Evolutionary conservation across 2,329 filamentous ascomycete genomes (phyloP).

Genomic region (Ophiostoma australiae): DNA sequence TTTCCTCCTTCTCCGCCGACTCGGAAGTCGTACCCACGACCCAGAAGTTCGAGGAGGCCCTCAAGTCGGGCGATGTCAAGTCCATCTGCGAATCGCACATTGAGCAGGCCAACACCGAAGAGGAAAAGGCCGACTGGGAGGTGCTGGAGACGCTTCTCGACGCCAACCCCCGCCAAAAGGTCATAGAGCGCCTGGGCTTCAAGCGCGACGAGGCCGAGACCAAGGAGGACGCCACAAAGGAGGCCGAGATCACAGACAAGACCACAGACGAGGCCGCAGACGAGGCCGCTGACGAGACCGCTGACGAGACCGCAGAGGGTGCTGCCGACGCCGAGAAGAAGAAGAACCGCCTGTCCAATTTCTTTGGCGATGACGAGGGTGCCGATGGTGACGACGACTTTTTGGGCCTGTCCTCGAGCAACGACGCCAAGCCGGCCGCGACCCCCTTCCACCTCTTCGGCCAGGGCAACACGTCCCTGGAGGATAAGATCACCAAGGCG

Average conservation of each 20-base stretch:
- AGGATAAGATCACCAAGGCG: slow-evolving; percentile 80
- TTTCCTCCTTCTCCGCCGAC: slow-evolving; percentile 86
- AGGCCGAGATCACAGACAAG: slow-evolving; percentile 29
- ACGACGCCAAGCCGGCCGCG: slow-evolving; percentile 46
- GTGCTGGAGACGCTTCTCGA: slow-evolving; percentile 86
- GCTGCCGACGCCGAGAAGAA: slow-evolving; percentile 42
- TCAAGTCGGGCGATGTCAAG: slow-evolving; percentile 71
- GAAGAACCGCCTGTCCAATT: slow-evolving; percentile 66
- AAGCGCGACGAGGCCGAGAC: slow-evolving; percentile 46
- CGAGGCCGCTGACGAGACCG: slow-evolving; percentile 33
- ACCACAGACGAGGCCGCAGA: slow-evolving; percentile 20
- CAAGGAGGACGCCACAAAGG: slow-evolving; percentile 31
- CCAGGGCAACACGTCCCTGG: slow-evolving; percentile 75
- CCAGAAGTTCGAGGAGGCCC: slow-evolving; percentile 77
- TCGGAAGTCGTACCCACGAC: slow-evolving; percentile 77
- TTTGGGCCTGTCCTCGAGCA: slow-evolving; percentile 77
- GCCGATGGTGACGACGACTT: slow-evolving; percentile 75
- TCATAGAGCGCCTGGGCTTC: slow-evolving; percentile 89
- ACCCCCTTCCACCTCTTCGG: slow-evolving; percentile 80
- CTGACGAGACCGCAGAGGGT: slow-evolving; percentile 29
- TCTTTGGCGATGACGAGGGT: slow-evolving; percentile 76
- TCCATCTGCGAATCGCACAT: slow-evolving; percentile 77
- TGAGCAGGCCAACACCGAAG: slow-evolving; percentile 69
- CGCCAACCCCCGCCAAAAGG: slow-evolving; percentile 76
- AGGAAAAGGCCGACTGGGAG: slow-evolving; percentile 94